These are phyloP conservation scores for Neurospora sp. DNA, from an alignment of 495 filamentous ascomycete species.

Conservation along the genomic window DNA sequence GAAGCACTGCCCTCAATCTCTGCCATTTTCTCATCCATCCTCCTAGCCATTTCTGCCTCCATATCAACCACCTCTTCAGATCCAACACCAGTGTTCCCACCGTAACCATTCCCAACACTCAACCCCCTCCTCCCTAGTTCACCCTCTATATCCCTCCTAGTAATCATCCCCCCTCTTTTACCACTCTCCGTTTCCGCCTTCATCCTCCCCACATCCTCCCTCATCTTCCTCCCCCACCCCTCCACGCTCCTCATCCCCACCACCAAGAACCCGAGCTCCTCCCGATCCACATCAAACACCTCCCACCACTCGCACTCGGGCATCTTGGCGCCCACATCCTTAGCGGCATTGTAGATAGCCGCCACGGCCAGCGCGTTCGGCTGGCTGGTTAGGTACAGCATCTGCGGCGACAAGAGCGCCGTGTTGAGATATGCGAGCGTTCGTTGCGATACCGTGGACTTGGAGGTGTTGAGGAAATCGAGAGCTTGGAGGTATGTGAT, in stretches of 20 bases:
- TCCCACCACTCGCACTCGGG: constrained; percentile 90
- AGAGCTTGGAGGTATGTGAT: constrained; percentile 90
- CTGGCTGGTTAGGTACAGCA: constrained; percentile 87
- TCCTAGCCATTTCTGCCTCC: constrained; percentile 50
- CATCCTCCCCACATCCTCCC: constrained; percentile 19
- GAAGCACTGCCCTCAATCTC: constrained; percentile 19
- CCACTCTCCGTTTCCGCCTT: constrained; percentile 12
- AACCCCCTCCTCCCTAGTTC: constrained; percentile 37
- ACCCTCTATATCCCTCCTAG: constrained; percentile 26
- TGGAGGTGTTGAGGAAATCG: constrained; percentile 38
- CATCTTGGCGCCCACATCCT: constrained; percentile 65
- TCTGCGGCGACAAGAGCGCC: constrained; percentile 72
- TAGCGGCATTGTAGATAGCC: constrained; percentile 79
- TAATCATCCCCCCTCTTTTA: constrained; percentile 27
- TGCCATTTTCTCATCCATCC: constrained; percentile 44
- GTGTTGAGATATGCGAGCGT: constrained; percentile 73
- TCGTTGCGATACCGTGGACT: constrained; percentile 44
- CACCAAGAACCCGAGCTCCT: constrained; percentile 89
- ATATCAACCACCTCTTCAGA: constrained; percentile 39
- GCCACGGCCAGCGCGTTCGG: constrained; percentile 77
- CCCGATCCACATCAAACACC: constrained; percentile 93
- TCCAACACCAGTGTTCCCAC: neutral
- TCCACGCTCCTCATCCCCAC: constrained; percentile 76
- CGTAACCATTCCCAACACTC: constrained; percentile 17
- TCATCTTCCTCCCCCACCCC: constrained; percentile 48